These are phyloP conservation scores for Chrysanthemum lavandulifolium DNA, from an alignment of 129 eudicot genomes.

Conservation along the genomic window DNA sequence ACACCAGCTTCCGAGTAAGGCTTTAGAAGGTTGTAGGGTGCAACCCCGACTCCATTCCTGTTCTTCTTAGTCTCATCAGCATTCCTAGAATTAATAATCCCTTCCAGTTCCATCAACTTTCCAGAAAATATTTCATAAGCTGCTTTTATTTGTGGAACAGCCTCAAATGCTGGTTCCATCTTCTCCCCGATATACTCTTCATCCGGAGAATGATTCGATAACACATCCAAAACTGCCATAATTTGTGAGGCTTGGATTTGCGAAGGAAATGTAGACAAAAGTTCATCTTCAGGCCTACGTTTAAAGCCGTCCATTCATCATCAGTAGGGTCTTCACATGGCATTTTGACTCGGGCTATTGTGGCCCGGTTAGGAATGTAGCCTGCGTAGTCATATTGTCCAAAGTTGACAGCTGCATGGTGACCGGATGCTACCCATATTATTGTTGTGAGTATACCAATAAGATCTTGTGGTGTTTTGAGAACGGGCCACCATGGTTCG, in stretches of 20 bases:
- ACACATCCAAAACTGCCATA: constrained; percentile 76
- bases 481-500: constrained; percentile 90
- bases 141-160: constrained; percentile 45
- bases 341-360: constrained; percentile 66
- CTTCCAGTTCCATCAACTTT: constrained; percentile 61
- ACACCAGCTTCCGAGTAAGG: constrained; percentile 80
- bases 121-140: constrained; percentile 56
- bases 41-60: constrained; percentile 74
- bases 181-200: constrained; percentile 76
- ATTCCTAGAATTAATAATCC: constrained; percentile 58
- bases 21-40: constrained; percentile 72
- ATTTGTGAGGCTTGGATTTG: constrained; percentile 67
- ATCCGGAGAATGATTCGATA: constrained; percentile 78
- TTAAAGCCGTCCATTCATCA: constrained; percentile 43
- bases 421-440: constrained; percentile 83
- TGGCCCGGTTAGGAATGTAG: constrained; percentile 78
- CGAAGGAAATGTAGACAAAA: constrained; percentile 65
- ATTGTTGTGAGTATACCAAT: constrained; percentile 58
- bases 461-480: constrained; percentile 57
- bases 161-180: constrained; percentile 50
- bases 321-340: constrained; percentile 76
- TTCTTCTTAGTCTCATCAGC: constrained; percentile 45
- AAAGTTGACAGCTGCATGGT: constrained; percentile 90
- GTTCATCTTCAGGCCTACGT: constrained; percentile 50
- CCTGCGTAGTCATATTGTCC: constrained; percentile 83